These are phyloP conservation scores for Areca catechu DNA, from an alignment of 176 grass and related monocot species.

Conservation along the genomic window DNA sequence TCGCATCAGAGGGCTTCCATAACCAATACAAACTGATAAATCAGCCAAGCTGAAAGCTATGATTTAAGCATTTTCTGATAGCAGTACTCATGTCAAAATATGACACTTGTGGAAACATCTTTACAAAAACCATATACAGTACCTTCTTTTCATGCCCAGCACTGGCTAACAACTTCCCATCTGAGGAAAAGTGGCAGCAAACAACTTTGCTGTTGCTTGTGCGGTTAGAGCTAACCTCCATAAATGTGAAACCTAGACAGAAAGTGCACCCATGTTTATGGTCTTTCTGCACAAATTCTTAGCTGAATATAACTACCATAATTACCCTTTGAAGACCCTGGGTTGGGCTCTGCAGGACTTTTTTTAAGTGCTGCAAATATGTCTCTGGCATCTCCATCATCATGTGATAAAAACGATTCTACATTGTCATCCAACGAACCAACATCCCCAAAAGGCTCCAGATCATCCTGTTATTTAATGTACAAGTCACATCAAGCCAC, in stretches of 20 bases:
- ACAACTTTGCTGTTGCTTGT: constrained; percentile 92
- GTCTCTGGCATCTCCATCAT: constrained; percentile 76
- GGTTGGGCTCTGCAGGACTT: constrained; percentile 55
- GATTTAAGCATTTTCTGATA: no score
- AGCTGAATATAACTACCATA: background rate
- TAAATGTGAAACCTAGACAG: constrained; percentile 84
- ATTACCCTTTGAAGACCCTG: constrained; percentile 55
- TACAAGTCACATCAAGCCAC: constrained; percentile 2
- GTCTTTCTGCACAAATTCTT: background rate
- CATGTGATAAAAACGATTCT: constrained; percentile 92
- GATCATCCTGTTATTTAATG: constrained; percentile 64
- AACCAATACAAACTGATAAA: no score
- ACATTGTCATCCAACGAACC: constrained; percentile 93
- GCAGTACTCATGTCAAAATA: no score
- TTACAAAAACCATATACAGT: background rate
- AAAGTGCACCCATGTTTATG: constrained; percentile 10
- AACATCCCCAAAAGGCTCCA: constrained; percentile 88
- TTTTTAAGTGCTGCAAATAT: constrained; percentile 83
- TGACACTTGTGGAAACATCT: no score
- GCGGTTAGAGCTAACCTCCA: constrained; percentile 57
- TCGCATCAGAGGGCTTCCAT: no score
- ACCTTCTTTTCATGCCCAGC: constrained; percentile 99
- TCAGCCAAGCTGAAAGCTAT: no score
- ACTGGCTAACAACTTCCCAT: constrained; percentile 88
- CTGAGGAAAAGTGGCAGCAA: constrained; percentile 93